Conservation (phyloP, 2,329 filamentous ascomycete species). For the Neonectria neomacrospora region DNA sequence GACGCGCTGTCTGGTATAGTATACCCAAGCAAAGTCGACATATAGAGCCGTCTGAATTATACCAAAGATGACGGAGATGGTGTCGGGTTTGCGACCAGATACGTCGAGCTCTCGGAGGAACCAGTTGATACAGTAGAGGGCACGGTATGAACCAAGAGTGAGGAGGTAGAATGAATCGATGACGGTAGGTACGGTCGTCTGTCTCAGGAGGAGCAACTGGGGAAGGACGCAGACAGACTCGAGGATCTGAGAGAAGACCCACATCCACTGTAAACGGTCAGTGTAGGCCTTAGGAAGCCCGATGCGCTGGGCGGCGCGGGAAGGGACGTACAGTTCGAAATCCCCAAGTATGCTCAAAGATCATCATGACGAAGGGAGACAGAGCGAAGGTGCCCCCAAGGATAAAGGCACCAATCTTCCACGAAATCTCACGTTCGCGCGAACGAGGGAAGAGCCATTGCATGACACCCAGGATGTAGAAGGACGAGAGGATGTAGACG, state of each 20-base stretch:
- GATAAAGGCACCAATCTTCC: conserved; percentile 84
- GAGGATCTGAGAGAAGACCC: conserved; percentile 90
- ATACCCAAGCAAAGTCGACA: conserved; percentile 96
- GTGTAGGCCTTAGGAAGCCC: background rate
- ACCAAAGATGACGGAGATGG: conserved; percentile 85
- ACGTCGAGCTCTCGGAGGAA: conserved; percentile 74
- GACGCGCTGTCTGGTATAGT: conserved; percentile 91
- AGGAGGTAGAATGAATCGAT: conserved; percentile 97
- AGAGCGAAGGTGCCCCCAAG: conserved; percentile 72
- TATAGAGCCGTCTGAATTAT: conserved; percentile 91
- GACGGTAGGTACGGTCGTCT: conserved; percentile 95
- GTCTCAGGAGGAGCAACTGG: conserved; percentile 88
- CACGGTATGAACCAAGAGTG: conserved; percentile 87
- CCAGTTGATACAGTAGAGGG: conserved; percentile 93
- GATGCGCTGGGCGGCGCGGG: background rate
- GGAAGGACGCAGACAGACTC: conserved; percentile 92
- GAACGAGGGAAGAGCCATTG: conserved; percentile 86
- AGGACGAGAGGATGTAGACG: conserved; percentile 84
- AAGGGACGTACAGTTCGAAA: conserved; percentile 61
- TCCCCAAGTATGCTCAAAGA: conserved; percentile 67
- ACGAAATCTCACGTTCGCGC: conserved; percentile 90
- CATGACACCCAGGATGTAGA: conserved; percentile 91
- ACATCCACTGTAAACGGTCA: conserved; percentile 71
- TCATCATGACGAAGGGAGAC: conserved; percentile 77
- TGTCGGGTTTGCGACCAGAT: conserved; percentile 69